Percentiles rank a stretch among this genome's conserved stretches.
phyloP scores from a whole-genome alignment of 805 yeast species.

The Candida maris region DNA sequence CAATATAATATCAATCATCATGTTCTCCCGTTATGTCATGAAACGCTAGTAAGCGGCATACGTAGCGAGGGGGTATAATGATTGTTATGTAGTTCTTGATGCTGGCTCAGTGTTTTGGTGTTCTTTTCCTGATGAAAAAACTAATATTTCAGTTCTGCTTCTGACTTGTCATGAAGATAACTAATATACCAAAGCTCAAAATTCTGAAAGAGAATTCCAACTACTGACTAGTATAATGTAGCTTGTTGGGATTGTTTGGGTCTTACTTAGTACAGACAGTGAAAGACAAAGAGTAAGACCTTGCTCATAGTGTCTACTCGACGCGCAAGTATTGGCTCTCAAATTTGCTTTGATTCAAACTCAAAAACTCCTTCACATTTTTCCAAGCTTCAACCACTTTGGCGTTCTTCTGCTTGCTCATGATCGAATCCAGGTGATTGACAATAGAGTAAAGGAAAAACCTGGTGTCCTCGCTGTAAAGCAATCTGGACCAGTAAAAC shows the following conservation, averaged over 20 bases:
- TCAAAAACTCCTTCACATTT: slow-evolving; percentile 37
- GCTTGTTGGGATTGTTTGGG: neutral
- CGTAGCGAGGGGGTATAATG: too few species aligned
- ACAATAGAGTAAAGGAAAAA: slow-evolving; percentile 40
- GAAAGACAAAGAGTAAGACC: neutral
- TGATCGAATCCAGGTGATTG: slow-evolving; percentile 40
- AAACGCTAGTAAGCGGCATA: too few species aligned
- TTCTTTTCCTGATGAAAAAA: slow-evolving; percentile 57
- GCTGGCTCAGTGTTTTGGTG: slow-evolving; percentile 1
- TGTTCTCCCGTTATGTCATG: too few species aligned
- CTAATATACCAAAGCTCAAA: slow-evolving; percentile 59
- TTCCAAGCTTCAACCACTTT: slow-evolving; percentile 41
- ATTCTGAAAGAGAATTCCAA: slow-evolving; percentile 9
- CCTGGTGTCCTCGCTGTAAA: slow-evolving; percentile 48
- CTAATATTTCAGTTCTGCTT: slow-evolving; percentile 88
- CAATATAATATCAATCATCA: too few species aligned
- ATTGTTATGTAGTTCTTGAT: too few species aligned
- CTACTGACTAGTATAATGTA: neutral
- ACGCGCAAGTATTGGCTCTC: slow-evolving; percentile 19
- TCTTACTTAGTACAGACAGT: slow-evolving; percentile 2
- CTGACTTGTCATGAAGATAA: slow-evolving; percentile 82
- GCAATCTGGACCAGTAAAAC: slow-evolving; percentile 70
- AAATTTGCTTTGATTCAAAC: slow-evolving; percentile 37
- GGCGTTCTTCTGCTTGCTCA: slow-evolving; percentile 42
- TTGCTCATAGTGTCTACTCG: neutral